Conservation (phyloP, 768 basidiomycete genomes). For the Cystoderma amianthinum region DNA sequence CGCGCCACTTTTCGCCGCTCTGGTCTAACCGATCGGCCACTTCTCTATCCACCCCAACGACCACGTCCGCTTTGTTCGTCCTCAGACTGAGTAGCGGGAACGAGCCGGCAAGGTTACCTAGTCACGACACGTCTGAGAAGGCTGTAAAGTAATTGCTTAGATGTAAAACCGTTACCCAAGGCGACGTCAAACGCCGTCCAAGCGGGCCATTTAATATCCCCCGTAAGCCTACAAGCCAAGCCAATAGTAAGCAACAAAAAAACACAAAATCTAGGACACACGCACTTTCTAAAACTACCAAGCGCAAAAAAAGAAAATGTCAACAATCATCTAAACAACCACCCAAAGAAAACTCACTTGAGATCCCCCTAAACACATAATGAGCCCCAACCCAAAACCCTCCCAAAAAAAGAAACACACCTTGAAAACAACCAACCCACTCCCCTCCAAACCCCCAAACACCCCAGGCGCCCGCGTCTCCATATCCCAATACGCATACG, state of each 20-base stretch:
- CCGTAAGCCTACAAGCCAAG: constrained; percentile 60
- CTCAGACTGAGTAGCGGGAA: constrained; percentile 82
- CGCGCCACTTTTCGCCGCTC: constrained; percentile 66
- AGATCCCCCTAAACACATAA: constrained; percentile 61
- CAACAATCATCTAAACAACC: no score
- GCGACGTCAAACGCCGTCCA: constrained; percentile 70
- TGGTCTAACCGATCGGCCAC: constrained; percentile 62
- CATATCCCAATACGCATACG: constrained; percentile 76
- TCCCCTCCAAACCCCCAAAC: constrained; percentile 40
- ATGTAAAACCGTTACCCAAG: constrained; percentile 41
- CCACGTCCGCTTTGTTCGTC: constrained; percentile 95
- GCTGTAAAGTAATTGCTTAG: background rate
- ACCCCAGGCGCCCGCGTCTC: constrained; percentile 40
- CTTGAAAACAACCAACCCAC: constrained; percentile 82
- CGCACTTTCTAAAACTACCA: constrained; percentile 82
- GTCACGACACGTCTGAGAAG: constrained; percentile 6
- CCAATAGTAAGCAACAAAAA: no score
- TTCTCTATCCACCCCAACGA: constrained; percentile 70
- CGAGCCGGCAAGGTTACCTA: constrained; percentile 71
- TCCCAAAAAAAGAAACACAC: constrained; percentile 21
- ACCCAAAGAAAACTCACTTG: no score
- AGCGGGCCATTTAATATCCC: constrained; percentile 84
- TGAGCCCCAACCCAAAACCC: background rate
- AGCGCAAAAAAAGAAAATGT: no score
- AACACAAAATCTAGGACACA: no score